Evolutionary conservation across 2,329 filamentous ascomycete species (phyloP), one percentile per base, ranked within the genome.

Genomic region (Nakataea oryzae): DNA sequence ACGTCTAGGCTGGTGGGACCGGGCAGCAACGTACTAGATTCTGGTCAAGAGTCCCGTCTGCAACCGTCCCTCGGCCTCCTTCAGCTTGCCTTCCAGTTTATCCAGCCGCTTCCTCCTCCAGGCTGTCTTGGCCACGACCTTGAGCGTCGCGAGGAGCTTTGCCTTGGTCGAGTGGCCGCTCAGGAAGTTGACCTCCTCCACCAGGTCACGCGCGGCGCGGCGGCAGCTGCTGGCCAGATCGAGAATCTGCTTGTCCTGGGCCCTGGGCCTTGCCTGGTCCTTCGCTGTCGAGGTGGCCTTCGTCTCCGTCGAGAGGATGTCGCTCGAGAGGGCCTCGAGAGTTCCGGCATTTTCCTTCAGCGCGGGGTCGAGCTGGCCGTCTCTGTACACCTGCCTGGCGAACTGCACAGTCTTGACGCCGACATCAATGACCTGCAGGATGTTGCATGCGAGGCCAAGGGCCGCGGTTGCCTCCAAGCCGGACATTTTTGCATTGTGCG

Each of bases 361-460:
- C 55, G 28, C 29, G n/a, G 54, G 50, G 32, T 61, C 60, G n/a
- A 57, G 28, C 7, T 41, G 24, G 24, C 60, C 30, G 50, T 57
- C 64, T 3, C 65, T 58, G 58, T 70, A 70, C 8, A 70, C 57
- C 1, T 56, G 34, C 56, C 63, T 67, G 34, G 59, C 65, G 14
- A 69, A 41, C 2, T 32, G 29, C 17, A 67, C 57, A 1, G 65
- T 66, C 28, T 69, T 66, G 14, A 60, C 64, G 0, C 63, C 68
- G 24, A 67, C 64, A 29, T 61, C 63, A 32, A 70, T 65, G 24
- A 68, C 62, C 29, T 70, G 66, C 47, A 71, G 63, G 14, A 69
- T 66, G 62, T 69, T 68, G 63, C 67, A 67, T 11, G 68, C 67
- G 13, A 70, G 56, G 58, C 67, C 63, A 7, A 70, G 61, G n/a